Evolutionary conservation across 345 rosid species (phyloP).

Genomic region (Nasturtium officinale): DNA sequence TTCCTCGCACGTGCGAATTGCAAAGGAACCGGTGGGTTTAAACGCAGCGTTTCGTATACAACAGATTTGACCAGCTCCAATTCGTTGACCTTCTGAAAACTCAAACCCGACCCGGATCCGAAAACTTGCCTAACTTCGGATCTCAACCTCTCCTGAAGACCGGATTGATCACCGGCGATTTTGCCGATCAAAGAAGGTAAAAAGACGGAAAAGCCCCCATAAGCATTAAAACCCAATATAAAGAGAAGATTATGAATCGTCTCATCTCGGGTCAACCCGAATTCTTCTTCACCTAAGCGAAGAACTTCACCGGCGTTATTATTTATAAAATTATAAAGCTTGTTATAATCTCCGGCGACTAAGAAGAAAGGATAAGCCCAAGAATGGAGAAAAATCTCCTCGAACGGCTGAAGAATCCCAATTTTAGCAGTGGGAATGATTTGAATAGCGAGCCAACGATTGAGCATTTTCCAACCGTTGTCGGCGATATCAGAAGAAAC

Average conservation of each 20-base stretch:
- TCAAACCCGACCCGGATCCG: constrained; percentile 49
- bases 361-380: constrained; percentile 67
- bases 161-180: constrained; percentile 54
- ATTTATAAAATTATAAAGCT: constrained; percentile 56
- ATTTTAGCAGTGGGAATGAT: constrained; percentile 59
- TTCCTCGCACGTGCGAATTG: constrained; percentile 81
- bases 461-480: constrained; percentile 53
- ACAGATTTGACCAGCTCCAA: constrained; percentile 80
- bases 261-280: constrained; percentile 64
- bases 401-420: constrained; percentile 58
- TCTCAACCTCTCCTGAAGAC: constrained; percentile 54
- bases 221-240: constrained; percentile 77
- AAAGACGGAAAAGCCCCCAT: constrained; percentile 79
- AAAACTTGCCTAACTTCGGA: constrained; percentile 54
- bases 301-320: constrained; percentile 57
- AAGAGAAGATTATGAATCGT: constrained; percentile 69
- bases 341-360: constrained; percentile 61
- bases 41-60: constrained; percentile 73
- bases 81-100: constrained; percentile 59
- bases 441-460: constrained; percentile 71
- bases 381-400: constrained; percentile 79
- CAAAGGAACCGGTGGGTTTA: constrained; percentile 71
- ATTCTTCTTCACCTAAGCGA: constrained; percentile 52
- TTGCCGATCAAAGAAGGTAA: constrained; percentile 48
- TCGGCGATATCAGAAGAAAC: constrained; percentile 48